Evolutionary conservation across 768 basidiomycete genomes (phyloP).

Genomic region (Russula ochroleuca): DNA sequence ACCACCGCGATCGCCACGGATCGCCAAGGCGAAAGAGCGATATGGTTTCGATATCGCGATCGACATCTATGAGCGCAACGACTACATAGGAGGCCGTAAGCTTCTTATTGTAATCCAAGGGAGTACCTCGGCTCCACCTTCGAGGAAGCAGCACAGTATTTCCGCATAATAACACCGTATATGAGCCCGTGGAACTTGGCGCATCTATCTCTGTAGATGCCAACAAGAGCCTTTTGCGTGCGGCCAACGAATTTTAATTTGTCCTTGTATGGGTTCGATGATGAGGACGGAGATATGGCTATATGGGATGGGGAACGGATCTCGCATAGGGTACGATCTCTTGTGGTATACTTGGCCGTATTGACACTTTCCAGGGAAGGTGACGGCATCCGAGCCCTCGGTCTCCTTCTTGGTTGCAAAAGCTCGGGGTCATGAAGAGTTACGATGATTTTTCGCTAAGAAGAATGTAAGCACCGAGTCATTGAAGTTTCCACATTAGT

Average conservation of each 20-base stretch:
- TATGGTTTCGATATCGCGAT: constrained; percentile 67
- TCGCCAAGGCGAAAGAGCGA: constrained; percentile 69
- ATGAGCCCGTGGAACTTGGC: constrained; percentile 73
- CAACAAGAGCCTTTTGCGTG: constrained; percentile 71
- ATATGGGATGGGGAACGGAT: constrained; percentile 84
- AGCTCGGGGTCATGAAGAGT: constrained; percentile 8
- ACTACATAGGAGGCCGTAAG: constrained; percentile 83
- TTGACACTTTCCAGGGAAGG: not conserved
- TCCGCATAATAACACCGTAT: constrained; percentile 57
- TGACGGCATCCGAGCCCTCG: not conserved
- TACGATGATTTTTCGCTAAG: constrained; percentile 19
- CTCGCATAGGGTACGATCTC: constrained; percentile 51
- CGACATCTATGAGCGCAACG: constrained; percentile 76
- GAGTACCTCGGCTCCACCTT: not conserved
- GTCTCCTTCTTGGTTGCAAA: constrained; percentile 13
- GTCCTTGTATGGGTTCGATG: constrained; percentile 43
- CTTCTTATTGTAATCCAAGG: constrained; percentile 27
- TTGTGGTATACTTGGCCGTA: not conserved
- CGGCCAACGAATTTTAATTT: constrained; percentile 80
- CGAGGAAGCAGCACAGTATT: constrained; percentile 77
- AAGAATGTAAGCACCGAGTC: constrained; percentile 5
- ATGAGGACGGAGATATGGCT: constrained; percentile 51
- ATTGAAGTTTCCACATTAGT: not conserved
- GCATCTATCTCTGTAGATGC: constrained; percentile 80
- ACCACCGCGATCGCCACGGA: constrained; percentile 32